Evolutionary conservation across 176 grass and related monocot genomes (phyloP).

Genomic region (barley (Hordeum vulgare)): MorexV3_pseudomolecules_assembly NC_058522.1:147008001-147008500

Average conservation of each 20-base stretch:
- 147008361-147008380: no score
- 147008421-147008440: no score
- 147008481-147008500: no score
- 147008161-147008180: conserved; percentile 72
- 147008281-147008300: no score
- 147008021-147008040: background rate
- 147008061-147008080: background rate
- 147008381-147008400: no score
- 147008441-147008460: no score
- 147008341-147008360: no score
- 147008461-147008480: no score
- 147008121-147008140: conserved; percentile 94
- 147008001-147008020: background rate
- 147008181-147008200: conserved; percentile 84
- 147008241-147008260: background rate
- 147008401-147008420: no score
- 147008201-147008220: conserved; percentile 58
- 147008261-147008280: no score
- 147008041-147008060: background rate
- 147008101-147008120: conserved; percentile 83
- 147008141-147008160: conserved; percentile 91
- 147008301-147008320: no score
- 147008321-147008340: no score
- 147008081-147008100: conserved; percentile 82
- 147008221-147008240: background rate